Percentiles rank a stretch among this genome's conserved stretches.
phyloP scores from a whole-genome alignment of 116 monocot genomes.

The Phalaenopsis hybrid region DNA sequence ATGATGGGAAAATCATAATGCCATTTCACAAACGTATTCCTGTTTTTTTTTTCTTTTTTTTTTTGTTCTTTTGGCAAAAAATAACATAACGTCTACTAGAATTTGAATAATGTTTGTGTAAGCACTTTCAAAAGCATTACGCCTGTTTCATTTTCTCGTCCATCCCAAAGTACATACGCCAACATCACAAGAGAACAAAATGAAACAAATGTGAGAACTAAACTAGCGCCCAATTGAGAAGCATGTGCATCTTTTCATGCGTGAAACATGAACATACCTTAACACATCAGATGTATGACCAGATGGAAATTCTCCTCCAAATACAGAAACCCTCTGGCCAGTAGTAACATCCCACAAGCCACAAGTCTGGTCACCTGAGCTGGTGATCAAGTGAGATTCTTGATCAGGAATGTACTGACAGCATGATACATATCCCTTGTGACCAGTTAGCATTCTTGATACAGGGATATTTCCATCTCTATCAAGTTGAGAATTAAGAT shows the following conservation, averaged over 20 bases:
- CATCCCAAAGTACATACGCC: background rate
- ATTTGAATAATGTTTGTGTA: background rate
- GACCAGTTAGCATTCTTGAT: slow-evolving; percentile 72
- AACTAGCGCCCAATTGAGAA: background rate
- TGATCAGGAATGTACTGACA: slow-evolving; percentile 92
- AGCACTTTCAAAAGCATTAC: background rate
- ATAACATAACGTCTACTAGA: background rate
- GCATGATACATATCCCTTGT: slow-evolving; percentile 90
- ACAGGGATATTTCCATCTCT: slow-evolving; percentile 84
- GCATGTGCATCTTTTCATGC: background rate
- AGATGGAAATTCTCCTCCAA: slow-evolving; percentile 98
- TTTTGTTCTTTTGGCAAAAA: background rate
- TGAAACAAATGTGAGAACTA: background rate
- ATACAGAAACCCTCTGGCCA: slow-evolving; percentile 79
- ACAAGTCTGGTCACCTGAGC: slow-evolving; percentile 98
- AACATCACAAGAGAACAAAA: background rate
- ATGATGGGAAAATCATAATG: background rate
- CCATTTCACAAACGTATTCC: background rate
- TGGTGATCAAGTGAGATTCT: slow-evolving; percentile 68
- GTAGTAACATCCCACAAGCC: slow-evolving; percentile 90
- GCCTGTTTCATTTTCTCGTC: background rate
- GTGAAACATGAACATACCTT: slow-evolving; percentile 41
- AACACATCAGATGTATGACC: slow-evolving; percentile 89
- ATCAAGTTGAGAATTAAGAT: slow-evolving; percentile 69
- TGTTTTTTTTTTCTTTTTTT: background rate